A percentile compares a stretch with the other conserved stretches of the same genome.
phyloP scores from a whole-genome alignment of 306 rosid genomes.

The Cucumis hystrix region DNA sequence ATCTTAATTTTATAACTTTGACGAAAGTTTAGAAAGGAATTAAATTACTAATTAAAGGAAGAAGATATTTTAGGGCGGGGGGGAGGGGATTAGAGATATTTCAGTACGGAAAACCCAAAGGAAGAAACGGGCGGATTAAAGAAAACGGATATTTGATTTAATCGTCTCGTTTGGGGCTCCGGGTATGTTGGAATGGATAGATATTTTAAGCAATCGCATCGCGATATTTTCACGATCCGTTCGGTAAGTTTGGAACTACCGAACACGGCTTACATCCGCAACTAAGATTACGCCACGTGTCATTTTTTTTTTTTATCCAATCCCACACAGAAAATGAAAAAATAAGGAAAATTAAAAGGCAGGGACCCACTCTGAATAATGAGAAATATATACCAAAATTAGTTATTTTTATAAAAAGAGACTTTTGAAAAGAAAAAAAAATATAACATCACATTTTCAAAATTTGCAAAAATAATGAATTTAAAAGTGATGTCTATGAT shows the following conservation, averaged over 20 bases:
- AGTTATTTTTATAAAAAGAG: too few species aligned
- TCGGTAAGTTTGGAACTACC: neutral
- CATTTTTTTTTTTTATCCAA: neutral
- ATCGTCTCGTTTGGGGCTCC: neutral
- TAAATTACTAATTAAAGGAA: neutral
- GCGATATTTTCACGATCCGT: neutral
- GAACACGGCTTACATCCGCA: neutral
- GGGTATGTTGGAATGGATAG: neutral
- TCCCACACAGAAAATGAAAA: too few species aligned
- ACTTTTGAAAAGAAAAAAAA: too few species aligned
- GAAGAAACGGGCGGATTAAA: neutral
- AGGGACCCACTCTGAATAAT: neutral
- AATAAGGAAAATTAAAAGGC: neutral
- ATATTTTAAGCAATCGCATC: neutral
- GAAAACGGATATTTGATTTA: neutral
- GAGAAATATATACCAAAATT: too few species aligned
- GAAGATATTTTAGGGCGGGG: neutral
- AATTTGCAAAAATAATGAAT: too few species aligned
- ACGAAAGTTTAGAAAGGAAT: too few species aligned
- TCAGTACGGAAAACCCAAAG: neutral
- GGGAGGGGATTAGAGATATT: neutral
- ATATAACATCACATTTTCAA: too few species aligned
- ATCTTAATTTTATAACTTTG: accelerated
- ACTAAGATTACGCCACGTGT: neutral
- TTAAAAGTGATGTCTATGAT: too few species aligned